These are phyloP conservation scores for Scedosporium dehoogii DNA, from an alignment of 2,329 filamentous ascomycete species.

Conservation along the genomic window DNA sequence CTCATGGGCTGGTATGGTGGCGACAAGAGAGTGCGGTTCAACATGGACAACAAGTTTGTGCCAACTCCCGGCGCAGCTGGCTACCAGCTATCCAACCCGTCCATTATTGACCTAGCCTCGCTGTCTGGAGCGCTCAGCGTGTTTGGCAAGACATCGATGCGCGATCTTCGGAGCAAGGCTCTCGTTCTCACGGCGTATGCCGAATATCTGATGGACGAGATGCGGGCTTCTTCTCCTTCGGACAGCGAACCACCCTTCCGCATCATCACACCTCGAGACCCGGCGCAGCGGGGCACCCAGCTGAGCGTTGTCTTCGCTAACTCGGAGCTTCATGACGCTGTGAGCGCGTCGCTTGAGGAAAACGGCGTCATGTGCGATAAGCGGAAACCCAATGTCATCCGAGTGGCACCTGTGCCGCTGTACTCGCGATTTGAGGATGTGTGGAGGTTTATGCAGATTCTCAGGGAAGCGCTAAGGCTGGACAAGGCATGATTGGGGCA, in stretches of 20 bases:
- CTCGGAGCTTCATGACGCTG: slow-evolving; percentile 51
- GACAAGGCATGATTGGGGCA: background rate
- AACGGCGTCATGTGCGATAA: slow-evolving; percentile 69
- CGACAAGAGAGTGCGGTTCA: slow-evolving; percentile 65
- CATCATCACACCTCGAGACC: slow-evolving; percentile 57
- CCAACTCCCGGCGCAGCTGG: slow-evolving; percentile 71
- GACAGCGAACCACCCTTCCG: slow-evolving; percentile 28
- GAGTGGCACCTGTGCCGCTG: slow-evolving; percentile 67
- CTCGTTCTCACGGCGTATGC: slow-evolving; percentile 62
- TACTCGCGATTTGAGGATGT: slow-evolving; percentile 67
- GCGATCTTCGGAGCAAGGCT: slow-evolving; percentile 51
- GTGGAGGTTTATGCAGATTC: slow-evolving; percentile 19
- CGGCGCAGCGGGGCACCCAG: slow-evolving; percentile 61
- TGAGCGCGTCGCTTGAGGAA: slow-evolving; percentile 51
- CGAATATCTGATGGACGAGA: slow-evolving; percentile 45
- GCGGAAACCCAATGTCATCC: slow-evolving; percentile 68
- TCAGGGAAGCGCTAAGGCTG: slow-evolving; percentile 14
- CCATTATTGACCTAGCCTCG: slow-evolving; percentile 61
- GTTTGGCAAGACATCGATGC: slow-evolving; percentile 51
- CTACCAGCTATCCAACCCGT: slow-evolving; percentile 73
- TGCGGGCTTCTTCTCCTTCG: slow-evolving; percentile 12
- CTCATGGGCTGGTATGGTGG: slow-evolving; percentile 82
- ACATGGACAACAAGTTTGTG: slow-evolving; percentile 72
- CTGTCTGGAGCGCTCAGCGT: slow-evolving; percentile 62
- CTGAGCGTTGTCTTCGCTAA: slow-evolving; percentile 53